Conservation (phyloP, 768 basidiomycete genomes). For the Pleurotus platypus region DNA sequence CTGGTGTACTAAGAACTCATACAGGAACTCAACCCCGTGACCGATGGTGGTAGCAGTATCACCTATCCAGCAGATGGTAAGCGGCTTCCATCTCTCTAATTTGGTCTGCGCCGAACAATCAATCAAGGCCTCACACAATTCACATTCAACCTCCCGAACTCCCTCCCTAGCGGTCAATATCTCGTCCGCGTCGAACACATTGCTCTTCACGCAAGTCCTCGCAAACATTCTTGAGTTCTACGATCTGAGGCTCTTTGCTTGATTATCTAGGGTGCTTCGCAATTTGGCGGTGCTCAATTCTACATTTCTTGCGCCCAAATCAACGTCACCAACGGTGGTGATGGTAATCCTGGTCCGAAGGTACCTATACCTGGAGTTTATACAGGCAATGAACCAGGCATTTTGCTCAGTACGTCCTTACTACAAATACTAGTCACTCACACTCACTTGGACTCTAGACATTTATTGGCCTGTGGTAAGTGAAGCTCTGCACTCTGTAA, state of each 20-base stretch:
- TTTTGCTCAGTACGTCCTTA: background rate
- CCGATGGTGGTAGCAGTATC: constrained; percentile 42
- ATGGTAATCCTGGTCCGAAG: constrained; percentile 29
- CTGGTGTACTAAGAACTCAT: background rate
- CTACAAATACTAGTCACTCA: background rate
- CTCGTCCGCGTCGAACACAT: background rate
- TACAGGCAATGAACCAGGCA: constrained; percentile 20
- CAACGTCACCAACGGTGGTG: constrained; percentile 36
- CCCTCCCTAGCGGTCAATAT: constrained; percentile 32
- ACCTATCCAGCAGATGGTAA: constrained; percentile 40
- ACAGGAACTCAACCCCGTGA: constrained; percentile 37
- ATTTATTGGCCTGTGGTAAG: background rate
- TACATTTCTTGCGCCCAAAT: constrained; percentile 36
- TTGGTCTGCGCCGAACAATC: background rate
- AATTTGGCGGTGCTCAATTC: constrained; percentile 37
- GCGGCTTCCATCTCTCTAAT: constrained; percentile 7
- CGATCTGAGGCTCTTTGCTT: constrained; percentile 19
- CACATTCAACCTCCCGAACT: constrained; percentile 33
- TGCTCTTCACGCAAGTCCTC: background rate
- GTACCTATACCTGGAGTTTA: constrained; percentile 35
- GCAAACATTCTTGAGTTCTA: constrained; percentile 17
- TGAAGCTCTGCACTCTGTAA: background rate
- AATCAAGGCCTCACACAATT: constrained; percentile 22
- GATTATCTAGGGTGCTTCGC: constrained; percentile 38
- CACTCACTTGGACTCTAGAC: background rate